phyloP scores from a whole-genome alignment of 1,139 yeast genomes.

The Taiozyma sp. region DNA sequence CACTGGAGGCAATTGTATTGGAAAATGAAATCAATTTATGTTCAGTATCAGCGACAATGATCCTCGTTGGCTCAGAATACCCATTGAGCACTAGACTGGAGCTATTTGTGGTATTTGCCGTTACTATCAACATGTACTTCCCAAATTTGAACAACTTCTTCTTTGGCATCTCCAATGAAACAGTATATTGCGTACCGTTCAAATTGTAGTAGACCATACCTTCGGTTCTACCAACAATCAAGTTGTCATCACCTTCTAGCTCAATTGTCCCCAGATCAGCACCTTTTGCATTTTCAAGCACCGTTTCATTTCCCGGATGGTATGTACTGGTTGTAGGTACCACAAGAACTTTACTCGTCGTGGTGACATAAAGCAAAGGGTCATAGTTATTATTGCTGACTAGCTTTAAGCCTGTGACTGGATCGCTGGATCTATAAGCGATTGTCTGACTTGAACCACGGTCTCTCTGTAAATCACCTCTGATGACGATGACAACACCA shows the following conservation, averaged over 20 bases:
- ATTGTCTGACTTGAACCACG: conserved; percentile 85
- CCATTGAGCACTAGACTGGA: conserved; percentile 24
- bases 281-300: conserved; percentile 61
- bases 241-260: conserved; percentile 26
- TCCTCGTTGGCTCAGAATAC: conserved; percentile 36
- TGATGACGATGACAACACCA: conserved; percentile 73
- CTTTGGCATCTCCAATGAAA: conserved; percentile 57
- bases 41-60: conserved; percentile 60
- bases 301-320: conserved; percentile 57
- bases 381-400: conserved; percentile 38
- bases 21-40: conserved; percentile 71
- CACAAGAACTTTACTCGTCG: conserved; percentile 66
- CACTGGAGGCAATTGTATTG: conserved; percentile 58
- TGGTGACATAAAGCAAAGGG: conserved; percentile 22
- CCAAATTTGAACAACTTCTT: conserved; percentile 38
- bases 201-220: conserved; percentile 31
- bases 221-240: conserved; percentile 27
- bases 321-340: conserved; percentile 78
- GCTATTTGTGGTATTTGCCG: conserved; percentile 23
- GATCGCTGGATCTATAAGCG: conserved; percentile 67
- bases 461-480: conserved; percentile 88
- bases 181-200: conserved; percentile 48
- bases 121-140: conserved; percentile 34
- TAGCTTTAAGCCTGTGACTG: conserved; percentile 66
- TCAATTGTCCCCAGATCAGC: conserved; percentile 67